Evolutionary conservation across 2,329 filamentous ascomycete genomes (phyloP).

Genomic region (Ophidiomyces ophidiicola): DNA sequence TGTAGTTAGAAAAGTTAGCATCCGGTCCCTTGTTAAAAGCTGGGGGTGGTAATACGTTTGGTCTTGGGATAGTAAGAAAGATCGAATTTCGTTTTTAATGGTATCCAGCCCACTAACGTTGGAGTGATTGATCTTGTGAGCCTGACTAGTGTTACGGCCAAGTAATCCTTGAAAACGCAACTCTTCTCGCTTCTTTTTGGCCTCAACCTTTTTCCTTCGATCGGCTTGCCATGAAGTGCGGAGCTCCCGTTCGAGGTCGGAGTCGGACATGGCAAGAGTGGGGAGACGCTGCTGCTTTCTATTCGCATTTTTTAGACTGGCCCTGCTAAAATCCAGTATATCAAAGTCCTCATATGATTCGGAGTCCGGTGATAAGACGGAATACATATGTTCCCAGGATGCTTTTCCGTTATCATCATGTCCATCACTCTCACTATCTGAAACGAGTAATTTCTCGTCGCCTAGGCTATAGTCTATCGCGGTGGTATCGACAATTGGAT

Average conservation of each 20-base stretch:
- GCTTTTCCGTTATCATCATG: not conserved
- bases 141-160: slow-evolving; percentile 42
- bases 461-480: too few relatives aligned
- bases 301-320: slow-evolving; percentile 52
- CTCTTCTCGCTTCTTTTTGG: slow-evolving; percentile 58
- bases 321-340: slow-evolving; percentile 68
- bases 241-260: slow-evolving; percentile 52
- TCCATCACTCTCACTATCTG: not conserved
- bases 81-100: slow-evolving; percentile 58
- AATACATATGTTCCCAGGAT: not conserved
- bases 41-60: slow-evolving; percentile 41
- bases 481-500: too few relatives aligned
- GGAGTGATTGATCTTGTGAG: slow-evolving; percentile 58
- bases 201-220: slow-evolving; percentile 56
- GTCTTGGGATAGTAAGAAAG: slow-evolving; percentile 54
- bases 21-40: not conserved
- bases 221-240: slow-evolving; percentile 54
- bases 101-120: slow-evolving; percentile 59
- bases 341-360: slow-evolving; percentile 61
- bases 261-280: slow-evolving; percentile 49
- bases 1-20: slow-evolving; percentile 24
- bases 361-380: slow-evolving; percentile 37
- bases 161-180: slow-evolving; percentile 55
- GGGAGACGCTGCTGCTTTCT: slow-evolving; percentile 49
- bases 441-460: too few relatives aligned